Evolutionary conservation across 73 alveolate genomes (phyloP).

Genomic region (Durusdinium trenchii): DNA sequence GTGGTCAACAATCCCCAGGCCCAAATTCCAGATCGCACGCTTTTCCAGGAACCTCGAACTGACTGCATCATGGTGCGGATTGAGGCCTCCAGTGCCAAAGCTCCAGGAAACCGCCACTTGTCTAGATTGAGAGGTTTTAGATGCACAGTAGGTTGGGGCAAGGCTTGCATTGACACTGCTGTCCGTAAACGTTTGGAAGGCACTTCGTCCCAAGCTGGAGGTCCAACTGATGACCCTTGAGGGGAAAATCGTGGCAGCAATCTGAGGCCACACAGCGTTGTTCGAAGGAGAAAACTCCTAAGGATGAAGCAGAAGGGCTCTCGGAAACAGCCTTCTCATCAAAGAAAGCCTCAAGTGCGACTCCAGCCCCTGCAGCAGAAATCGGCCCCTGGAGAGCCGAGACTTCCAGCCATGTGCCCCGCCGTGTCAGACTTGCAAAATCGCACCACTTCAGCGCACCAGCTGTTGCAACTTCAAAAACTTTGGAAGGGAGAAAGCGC

Average conservation of each 20-base stretch:
- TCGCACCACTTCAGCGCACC: neutral
- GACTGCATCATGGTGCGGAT: neutral
- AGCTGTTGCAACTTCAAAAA: neutral
- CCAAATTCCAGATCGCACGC: no score
- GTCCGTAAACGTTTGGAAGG: neutral
- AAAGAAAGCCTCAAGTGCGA: constrained; percentile 4
- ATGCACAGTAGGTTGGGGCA: no score
- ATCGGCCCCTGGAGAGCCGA: constrained; percentile 5
- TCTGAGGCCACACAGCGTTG: neutral
- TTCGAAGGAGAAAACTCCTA: no score
- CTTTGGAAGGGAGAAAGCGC: neutral
- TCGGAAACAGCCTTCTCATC: neutral
- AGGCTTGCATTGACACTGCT: no score
- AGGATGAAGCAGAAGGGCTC: neutral
- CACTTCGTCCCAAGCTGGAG: no score
- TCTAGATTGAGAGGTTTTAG: neutral
- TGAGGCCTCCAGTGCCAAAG: neutral
- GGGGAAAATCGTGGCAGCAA: neutral
- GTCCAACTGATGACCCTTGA: neutral
- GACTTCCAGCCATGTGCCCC: constrained; percentile 28
- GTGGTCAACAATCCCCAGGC: neutral
- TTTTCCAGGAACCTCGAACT: neutral
- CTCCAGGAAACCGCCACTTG: constrained; percentile 7
- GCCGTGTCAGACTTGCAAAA: neutral
- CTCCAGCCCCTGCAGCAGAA: constrained; percentile 18